phyloP scores from a whole-genome alignment of 495 filamentous ascomycete genomes.

The Talaromyces stipitatus region DNA sequence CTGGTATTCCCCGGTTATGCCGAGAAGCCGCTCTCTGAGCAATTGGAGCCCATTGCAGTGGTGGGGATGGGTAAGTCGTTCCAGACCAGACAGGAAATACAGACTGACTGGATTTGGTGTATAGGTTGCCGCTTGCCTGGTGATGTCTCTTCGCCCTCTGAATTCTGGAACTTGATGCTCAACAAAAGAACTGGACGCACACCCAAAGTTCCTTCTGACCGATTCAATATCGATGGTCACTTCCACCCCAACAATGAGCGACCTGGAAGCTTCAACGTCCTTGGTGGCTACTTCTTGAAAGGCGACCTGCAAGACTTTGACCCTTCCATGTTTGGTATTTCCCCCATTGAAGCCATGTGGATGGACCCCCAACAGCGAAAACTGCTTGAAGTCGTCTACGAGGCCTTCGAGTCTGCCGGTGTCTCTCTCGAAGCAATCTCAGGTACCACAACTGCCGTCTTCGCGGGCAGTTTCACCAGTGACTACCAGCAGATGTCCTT shows the following conservation, averaged over 20 bases:
- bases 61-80: conserved; percentile 8
- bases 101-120: neutral
- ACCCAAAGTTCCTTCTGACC: conserved; percentile 13
- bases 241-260: conserved; percentile 17
- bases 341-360: conserved; percentile 31
- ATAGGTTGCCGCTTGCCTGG: conserved; percentile 35
- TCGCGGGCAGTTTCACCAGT: conserved; percentile 10
- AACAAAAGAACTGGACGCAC: conserved; percentile 8
- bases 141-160: conserved; percentile 28
- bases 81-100: neutral
- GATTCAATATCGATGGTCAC: conserved; percentile 33
- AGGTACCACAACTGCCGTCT: conserved; percentile 11
- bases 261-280: conserved; percentile 8
- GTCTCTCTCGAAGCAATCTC: conserved; percentile 11
- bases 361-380: conserved; percentile 53
- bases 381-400: conserved; percentile 41
- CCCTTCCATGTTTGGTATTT: conserved; percentile 27
- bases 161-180: conserved; percentile 40
- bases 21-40: neutral
- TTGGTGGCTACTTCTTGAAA: conserved; percentile 8
- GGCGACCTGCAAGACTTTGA: conserved; percentile 1
- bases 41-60: conserved; percentile 12
- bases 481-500: conserved; percentile 20
- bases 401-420: conserved; percentile 15
- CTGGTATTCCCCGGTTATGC: neutral